Base-by-base conservation (phyloP, 805 yeast species). In the Monosporozyma servazzii region DNA sequence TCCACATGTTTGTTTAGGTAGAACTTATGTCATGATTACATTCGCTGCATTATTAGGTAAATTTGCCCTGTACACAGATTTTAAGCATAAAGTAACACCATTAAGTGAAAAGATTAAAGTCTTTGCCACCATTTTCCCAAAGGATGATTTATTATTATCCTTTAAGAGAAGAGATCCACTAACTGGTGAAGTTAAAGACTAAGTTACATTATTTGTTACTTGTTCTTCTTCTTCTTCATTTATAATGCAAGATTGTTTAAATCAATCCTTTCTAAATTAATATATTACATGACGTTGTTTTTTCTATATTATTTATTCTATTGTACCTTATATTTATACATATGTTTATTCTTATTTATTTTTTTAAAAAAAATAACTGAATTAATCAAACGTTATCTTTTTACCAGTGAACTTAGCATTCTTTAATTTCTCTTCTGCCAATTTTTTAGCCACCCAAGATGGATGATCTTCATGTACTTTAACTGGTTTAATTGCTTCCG, bases 121-220 rank as follows among this genome's bases (percentile, higher is more conserved):
- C 40, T 93, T 93, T 68, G 99, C 99, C 27, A 93, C 99, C 18
- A 89, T 93, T 66, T 93, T 93, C 86, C 99, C 99, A 27, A 82
- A 88, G 69, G 99, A 93, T 71, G 96, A 93, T 68, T 81, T 95
- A 66, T 79, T 87, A 57, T 72, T 93, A 67, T 74, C 82, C 60
- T 91, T 90, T 75, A 75, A 73, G 47, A 73, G 66, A 59, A 81
- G 93, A 72, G 86, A 86, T 55, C 76, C 76, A 54, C 51, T 69
- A 37, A 62, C 69, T 30, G 71, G 71, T 45, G 56, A 66, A 58
- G 52, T 61, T 39, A 48, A 47, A 31, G 65, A 63, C 48, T 63
- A 53, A 53, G 9, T 18, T 17, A n/a, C 25, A 11, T 17, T 18
- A 13, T 30, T 9, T 27, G 8, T 13, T 15, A n/a, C 10, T 11